Base-by-base conservation (phyloP, 805 yeast genomes). In the Myxozyma geophila region DNA sequence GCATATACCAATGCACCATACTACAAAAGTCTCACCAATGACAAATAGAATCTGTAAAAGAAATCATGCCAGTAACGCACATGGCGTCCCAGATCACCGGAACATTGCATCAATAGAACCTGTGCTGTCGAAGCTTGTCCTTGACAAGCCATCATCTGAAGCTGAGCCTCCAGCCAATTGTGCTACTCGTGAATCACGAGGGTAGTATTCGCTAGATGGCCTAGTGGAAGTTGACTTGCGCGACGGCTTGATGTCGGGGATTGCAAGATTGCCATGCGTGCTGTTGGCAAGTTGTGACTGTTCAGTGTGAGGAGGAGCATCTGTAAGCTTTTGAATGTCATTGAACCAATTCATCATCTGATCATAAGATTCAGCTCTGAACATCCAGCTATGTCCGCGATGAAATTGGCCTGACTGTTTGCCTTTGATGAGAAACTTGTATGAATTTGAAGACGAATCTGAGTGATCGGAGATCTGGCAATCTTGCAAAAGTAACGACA, bases 371-470 rank as follows among this genome's bases (percentile, higher is more conserved):
- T 89, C 95, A n/a, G 96, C 87, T 68, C 96, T 83, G 79, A 93
- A 92, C n/a, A 92, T 95, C 90, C 95, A 91, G 71, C 91, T 92
- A 77, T 92, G 98, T 49, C 91, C 90, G 72, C 90, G 82, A 66
- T 86, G 87, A 67, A 90, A 81, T 64, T 88, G 78, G 13, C 95
- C 95, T 65, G 86, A 85, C 67, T 87, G 86, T 71, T 88, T 90
- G 17, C 92, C 85, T 68, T 84, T 85, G 65, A 93, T 79, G 10
- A 92, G 89, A 76, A 93, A 95, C 77, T 92, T 92, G 71, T 74
- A 76, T 46, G 69, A 72, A 59, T 64, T 63, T 36, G 69, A 54
- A 37, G 64, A 47, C 2, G 66, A 23, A 12, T 67, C 71, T 15
- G 66, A 60, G 74, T 86, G 86, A 70, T 90, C 96, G 28, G 90